Evolutionary conservation across 2,329 filamentous ascomycete genomes (phyloP), one percentile per base, ranked within the genome.

Genomic region (Fusarium nurragi): DNA sequence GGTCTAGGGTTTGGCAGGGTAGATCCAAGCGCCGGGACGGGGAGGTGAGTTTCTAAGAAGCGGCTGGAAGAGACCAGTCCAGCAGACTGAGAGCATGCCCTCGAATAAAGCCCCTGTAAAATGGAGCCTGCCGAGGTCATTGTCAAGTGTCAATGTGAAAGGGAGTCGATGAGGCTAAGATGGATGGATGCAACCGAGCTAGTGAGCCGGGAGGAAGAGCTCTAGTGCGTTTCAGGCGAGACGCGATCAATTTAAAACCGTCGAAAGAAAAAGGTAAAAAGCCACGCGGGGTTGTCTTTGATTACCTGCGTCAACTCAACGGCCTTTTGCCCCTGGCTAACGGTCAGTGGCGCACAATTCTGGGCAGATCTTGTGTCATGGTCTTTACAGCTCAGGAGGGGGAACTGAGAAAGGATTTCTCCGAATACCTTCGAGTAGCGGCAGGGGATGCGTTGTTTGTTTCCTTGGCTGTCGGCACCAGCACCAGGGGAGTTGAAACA

Each of bases 401-500:
- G 45, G 16, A 37, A 25, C 13, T 12, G 14, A 39, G 16, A 36
- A 25, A 19, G 21, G 8, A 12, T 14, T 44, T n/a, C 6, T 14
- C 34, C 18, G n/a, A 38, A 8, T 28, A 21, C 25, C 6, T 14
- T 38, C 18, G n/a, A 38, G 10, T 28, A 21, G 12, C 37, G 30
- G 14, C 40, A 45, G 22, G 41, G 23, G 37, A 34, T 48, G 32
- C 9, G 23, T 28, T 65, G 46, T 61, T 55, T 67, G 63, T 68
- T 65, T 51, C 37, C 44, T 50, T 45, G 32, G 22, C 16, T 22
- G 16, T 26, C 36, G 22, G 25, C 25, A 26, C 32, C 30, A n/a
- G 16, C 26, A 13, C 26, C 11, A 28, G 26, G 52, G 32, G 44
- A 37, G 34, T 68, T 68, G 65, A 69, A 70, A 70, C 68, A 59